phyloP scores from a whole-genome alignment of 1,284 basidiomycete species.

The Trichosporon asahii region DNA sequence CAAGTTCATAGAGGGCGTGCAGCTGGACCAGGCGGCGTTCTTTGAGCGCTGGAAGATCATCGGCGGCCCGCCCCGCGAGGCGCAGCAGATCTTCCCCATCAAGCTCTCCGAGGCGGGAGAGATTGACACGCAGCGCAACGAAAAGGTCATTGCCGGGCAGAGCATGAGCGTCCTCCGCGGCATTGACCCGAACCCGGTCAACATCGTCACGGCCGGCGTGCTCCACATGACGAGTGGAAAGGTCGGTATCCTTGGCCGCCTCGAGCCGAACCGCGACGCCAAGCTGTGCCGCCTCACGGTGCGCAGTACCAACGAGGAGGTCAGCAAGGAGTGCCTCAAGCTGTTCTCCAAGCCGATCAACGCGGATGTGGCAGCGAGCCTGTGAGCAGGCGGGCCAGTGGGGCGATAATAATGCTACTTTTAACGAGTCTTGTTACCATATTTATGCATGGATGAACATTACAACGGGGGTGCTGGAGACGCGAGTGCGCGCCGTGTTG shows the following conservation, averaged over 20 bases:
- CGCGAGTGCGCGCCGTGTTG: background rate
- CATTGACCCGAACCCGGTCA: slow-evolving; percentile 75
- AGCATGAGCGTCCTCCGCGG: slow-evolving; percentile 71
- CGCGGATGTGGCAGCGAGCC: slow-evolving; percentile 34
- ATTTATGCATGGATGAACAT: slow-evolving; percentile 9
- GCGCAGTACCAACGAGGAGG: slow-evolving; percentile 89
- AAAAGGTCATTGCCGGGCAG: slow-evolving; percentile 72
- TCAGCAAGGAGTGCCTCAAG: slow-evolving; percentile 74
- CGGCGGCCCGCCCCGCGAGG: slow-evolving; percentile 80
- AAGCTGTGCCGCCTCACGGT: slow-evolving; percentile 93
- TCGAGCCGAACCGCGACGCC: slow-evolving; percentile 92
- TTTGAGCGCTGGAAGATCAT: slow-evolving; percentile 98
- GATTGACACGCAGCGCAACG: slow-evolving; percentile 69
- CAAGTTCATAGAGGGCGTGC: slow-evolving; percentile 92
- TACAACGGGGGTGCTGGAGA: background rate
- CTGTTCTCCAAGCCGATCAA: slow-evolving; percentile 47
- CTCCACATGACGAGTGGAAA: slow-evolving; percentile 85
- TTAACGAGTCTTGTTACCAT: background rate
- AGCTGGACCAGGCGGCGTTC: slow-evolving; percentile 76
- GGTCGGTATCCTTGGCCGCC: slow-evolving; percentile 85
- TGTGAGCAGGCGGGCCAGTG: background rate
- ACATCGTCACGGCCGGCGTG: slow-evolving; percentile 83
- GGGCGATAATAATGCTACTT: background rate
- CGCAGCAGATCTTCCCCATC: slow-evolving; percentile 82
- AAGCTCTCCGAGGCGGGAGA: slow-evolving; percentile 64